Evolutionary conservation across 257 asterid species (phyloP), one percentile per base, ranked within the genome.

Genomic region (Salvia hispanica): DNA sequence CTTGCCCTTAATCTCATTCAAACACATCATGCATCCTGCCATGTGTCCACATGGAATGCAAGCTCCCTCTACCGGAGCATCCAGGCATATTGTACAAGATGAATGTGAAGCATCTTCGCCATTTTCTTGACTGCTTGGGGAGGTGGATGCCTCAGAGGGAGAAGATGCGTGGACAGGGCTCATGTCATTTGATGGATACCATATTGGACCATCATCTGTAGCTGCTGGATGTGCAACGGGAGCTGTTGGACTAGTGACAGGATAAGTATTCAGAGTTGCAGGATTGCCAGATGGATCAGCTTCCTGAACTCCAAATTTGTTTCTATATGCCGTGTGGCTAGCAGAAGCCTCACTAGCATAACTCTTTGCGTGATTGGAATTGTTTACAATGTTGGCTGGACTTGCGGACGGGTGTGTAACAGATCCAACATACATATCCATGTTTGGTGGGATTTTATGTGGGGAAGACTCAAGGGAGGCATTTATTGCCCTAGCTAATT

Each of bases 21-120:
- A 78, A 77, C 98, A 92, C 8, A 84, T 64, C 96, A 89, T 85
- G 87, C 98, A 89, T 46, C 98, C 98, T 3, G 88, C 96, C 95
- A 92, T 83, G 79, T 92, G 98, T 6, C 98, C 98, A 67, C 98
- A 92, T 1, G 98, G 98, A 56, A 92, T 57, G 56, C 98, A 92
- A 70, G 95, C 98, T 67, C 95, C 98, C 84, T 89, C 95, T 2
- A 84, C 74, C 0, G 95, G 87, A 33, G 91, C 87, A 59, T 92
- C 96, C 58, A 92, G 78, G 72, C 98, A 92, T 74, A 89, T 84
- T 4, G 87, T 79, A 72, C 98, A 92, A 55, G 81, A 85, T 12
- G 95, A 71, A 56, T 71, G 62, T 13, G 64, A 76, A 14, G 13
- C 46, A 34, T 84, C 81, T 61, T 34, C 43, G 13, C 28, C 42